phyloP scores from a whole-genome alignment of 2,329 filamentous ascomycete genomes.

The Penicillium janthinellum region DNA sequence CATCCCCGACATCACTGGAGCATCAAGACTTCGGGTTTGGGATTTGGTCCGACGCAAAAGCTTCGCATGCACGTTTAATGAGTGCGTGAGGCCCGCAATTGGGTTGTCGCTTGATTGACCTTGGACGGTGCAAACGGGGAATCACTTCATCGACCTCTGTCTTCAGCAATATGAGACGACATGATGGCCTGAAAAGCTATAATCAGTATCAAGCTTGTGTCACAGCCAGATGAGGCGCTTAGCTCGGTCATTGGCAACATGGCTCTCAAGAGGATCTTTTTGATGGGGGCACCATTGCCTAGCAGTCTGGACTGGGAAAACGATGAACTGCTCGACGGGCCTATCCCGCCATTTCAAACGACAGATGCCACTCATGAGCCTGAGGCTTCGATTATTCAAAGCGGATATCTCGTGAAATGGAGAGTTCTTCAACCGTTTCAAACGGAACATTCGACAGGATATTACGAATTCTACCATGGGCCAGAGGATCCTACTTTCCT shows the following conservation, averaged over 20 bases:
- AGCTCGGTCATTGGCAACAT: slow-evolving; percentile 21
- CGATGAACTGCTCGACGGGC: slow-evolving; percentile 52
- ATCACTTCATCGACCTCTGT: background rate
- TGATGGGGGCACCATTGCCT: slow-evolving; percentile 64
- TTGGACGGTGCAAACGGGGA: background rate
- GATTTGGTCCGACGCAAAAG: background rate
- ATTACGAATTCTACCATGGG: slow-evolving; percentile 13
- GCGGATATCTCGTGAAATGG: slow-evolving; percentile 29
- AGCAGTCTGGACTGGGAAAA: slow-evolving; percentile 58
- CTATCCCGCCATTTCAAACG: slow-evolving; percentile 40
- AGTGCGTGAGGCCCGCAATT: background rate
- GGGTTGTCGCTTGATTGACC: background rate
- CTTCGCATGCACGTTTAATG: background rate
- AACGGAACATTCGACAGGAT: slow-evolving; percentile 8
- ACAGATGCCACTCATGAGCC: slow-evolving; percentile 8
- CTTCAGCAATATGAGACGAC: background rate
- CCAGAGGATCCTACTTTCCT: slow-evolving; percentile 32
- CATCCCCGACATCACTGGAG: background rate
- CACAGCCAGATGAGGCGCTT: background rate
- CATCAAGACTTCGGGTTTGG: background rate
- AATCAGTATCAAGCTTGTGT: background rate
- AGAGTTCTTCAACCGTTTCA: slow-evolving; percentile 31
- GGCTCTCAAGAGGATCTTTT: slow-evolving; percentile 47
- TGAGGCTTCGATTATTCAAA: slow-evolving; percentile 9
- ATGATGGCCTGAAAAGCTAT: background rate